Evolutionary conservation across 2,329 filamentous ascomycete genomes (phyloP).

Genomic region (Huntiella moniliformis): DNA sequence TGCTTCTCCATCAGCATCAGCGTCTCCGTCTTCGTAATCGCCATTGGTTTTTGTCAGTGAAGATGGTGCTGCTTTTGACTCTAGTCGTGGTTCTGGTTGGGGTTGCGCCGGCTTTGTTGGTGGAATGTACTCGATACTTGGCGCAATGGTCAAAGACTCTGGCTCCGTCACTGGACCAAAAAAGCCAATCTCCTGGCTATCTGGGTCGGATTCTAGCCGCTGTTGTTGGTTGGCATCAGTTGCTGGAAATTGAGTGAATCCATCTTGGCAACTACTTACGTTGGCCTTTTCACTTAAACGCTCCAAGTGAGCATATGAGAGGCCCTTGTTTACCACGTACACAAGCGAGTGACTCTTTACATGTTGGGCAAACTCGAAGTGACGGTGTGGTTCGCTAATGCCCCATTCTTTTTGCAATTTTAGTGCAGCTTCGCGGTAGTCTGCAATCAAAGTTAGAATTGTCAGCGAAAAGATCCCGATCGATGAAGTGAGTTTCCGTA

Average conservation of each 20-base stretch:
- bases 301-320: constrained; percentile 41
- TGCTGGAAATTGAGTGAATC: background rate
- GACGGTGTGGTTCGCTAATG: constrained; percentile 39
- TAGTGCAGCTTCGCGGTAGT: constrained; percentile 48
- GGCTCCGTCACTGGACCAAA: constrained; percentile 28
- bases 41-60: background rate
- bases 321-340: constrained; percentile 42
- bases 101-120: background rate
- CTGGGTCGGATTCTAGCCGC: background rate
- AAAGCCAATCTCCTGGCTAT: constrained; percentile 21
- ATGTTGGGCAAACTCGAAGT: constrained; percentile 45
- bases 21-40: constrained; percentile 19
- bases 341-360: constrained; percentile 47
- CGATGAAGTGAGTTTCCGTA: too few species aligned
- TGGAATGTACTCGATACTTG: background rate
- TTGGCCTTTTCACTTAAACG: constrained; percentile 23
- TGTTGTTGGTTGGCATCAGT: background rate
- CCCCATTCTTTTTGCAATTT: constrained; percentile 53
- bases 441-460: constrained; percentile 20
- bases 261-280: too few species aligned
- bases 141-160: too few species aligned
- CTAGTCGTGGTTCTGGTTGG: too few species aligned
- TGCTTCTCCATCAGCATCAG: constrained; percentile 15
- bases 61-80: background rate
- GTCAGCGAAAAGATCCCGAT: background rate